A percentile compares a stretch with the other conserved stretches of the same genome.
Evolutionary conservation across 2,329 filamentous ascomycete species (phyloP).

Genomic region (Pseudocercospora vitis): DNA sequence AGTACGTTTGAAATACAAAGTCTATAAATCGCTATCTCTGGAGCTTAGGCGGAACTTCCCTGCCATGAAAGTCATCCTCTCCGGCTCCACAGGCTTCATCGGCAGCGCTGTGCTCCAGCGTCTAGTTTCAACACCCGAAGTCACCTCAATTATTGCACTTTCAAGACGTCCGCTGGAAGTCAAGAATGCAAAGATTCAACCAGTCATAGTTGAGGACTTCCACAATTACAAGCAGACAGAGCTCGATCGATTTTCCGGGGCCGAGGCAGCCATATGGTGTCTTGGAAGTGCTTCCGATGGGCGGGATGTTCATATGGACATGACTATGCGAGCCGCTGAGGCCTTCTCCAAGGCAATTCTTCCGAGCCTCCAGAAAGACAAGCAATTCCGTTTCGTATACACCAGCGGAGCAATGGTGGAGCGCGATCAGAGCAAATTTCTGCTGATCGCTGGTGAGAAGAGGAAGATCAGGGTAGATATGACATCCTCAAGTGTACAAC

Average conservation of each 20-base stretch:
- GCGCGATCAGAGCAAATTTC: conserved; percentile 34
- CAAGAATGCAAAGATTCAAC: conserved; percentile 52
- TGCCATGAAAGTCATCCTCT: conserved; percentile 61
- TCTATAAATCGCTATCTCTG: too few relatives aligned
- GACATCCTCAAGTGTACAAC: too few relatives aligned
- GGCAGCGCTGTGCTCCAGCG: conserved; percentile 53
- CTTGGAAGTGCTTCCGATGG: conserved; percentile 31
- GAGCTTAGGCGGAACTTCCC: too few relatives aligned
- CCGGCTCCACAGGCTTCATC: conserved; percentile 57
- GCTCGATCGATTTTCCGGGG: conserved; percentile 40
- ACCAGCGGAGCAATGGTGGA: conserved; percentile 38
- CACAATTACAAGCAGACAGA: conserved; percentile 48
- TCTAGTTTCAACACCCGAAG: conserved; percentile 48
- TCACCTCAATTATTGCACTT: conserved; percentile 55
- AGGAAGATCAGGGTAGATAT: conserved; percentile 33
- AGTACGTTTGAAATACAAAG: too few relatives aligned
- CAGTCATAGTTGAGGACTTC: conserved; percentile 56
- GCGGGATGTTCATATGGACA: conserved; percentile 38
- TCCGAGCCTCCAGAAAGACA: conserved; percentile 18
- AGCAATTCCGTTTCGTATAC: conserved; percentile 43
- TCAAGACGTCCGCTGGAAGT: conserved; percentile 50
- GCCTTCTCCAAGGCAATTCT: conserved; percentile 33
- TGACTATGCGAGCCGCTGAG: conserved; percentile 37
- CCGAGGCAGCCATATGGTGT: conserved; percentile 47
- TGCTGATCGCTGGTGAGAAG: conserved; percentile 37